These are phyloP conservation scores for Candida berthetii DNA, from an alignment of 805 yeast species.

Conservation along the genomic window DNA sequence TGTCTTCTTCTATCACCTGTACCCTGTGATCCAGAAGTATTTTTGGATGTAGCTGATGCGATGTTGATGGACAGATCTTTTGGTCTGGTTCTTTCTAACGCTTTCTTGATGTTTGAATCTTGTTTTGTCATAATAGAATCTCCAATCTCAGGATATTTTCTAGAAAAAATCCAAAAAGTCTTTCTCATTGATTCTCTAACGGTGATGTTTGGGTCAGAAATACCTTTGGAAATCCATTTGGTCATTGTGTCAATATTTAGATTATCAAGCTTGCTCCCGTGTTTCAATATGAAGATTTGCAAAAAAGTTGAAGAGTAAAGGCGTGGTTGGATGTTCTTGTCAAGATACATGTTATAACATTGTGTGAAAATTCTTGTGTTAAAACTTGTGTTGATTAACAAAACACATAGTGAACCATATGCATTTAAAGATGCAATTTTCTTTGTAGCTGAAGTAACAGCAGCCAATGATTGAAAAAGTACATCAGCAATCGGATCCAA, in stretches of 20 bases:
- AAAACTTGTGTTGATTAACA: slow-evolving; percentile 51
- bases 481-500: slow-evolving; percentile 27
- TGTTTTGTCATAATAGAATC: slow-evolving; percentile 21
- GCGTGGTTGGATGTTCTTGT: slow-evolving; percentile 69
- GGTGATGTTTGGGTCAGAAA: slow-evolving; percentile 73
- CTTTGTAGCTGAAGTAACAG: slow-evolving; percentile 30
- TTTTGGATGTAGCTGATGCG: slow-evolving; percentile 1
- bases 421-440: slow-evolving; percentile 28
- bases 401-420: slow-evolving; percentile 34
- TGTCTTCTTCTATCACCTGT: slow-evolving; percentile 25
- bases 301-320: slow-evolving; percentile 67
- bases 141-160: slow-evolving; percentile 47
- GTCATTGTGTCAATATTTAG: slow-evolving; percentile 36
- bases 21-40: no score
- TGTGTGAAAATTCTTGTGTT: slow-evolving; percentile 44
- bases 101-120: slow-evolving; percentile 39
- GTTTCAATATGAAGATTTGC: slow-evolving; percentile 51
- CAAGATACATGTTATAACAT: slow-evolving; percentile 47
- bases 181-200: slow-evolving; percentile 74
- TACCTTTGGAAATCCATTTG: slow-evolving; percentile 49
- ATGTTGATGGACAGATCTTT: slow-evolving; percentile 8
- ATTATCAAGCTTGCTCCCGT: slow-evolving; percentile 27
- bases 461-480: slow-evolving; percentile 24
- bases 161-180: slow-evolving; percentile 65
- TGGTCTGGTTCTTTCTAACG: slow-evolving; percentile 58